Percentiles rank a stretch among this genome's conserved stretches.
Evolutionary conservation across 805 yeast genomes (phyloP).

Genomic region (Nakazawaea anatomiae): DNA sequence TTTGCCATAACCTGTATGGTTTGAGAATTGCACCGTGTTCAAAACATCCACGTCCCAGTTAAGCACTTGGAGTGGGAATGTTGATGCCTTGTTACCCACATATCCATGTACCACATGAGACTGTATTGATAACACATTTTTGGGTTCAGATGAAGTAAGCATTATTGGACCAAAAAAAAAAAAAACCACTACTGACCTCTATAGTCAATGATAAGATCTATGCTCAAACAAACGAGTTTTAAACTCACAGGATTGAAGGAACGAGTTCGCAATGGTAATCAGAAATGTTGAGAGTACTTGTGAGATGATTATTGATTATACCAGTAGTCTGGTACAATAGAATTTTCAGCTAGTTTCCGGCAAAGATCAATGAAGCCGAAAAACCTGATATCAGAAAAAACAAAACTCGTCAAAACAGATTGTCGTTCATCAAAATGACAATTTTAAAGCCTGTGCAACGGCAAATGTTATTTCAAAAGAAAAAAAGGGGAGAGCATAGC

Average conservation of each 20-base stretch:
- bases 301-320: no score
- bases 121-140: constrained; percentile 45
- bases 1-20: constrained; percentile 67
- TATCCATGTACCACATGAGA: constrained; percentile 73
- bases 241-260: no score
- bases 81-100: constrained; percentile 63
- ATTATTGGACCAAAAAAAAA: background rate
- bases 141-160: background rate
- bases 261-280: no score
- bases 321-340: no score
- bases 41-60: constrained; percentile 68
- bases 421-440: background rate
- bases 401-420: constrained; percentile 3
- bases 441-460: no score
- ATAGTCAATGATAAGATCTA: no score
- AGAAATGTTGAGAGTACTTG: no score
- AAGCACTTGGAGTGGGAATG: constrained; percentile 57
- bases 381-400: background rate
- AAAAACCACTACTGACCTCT: background rate
- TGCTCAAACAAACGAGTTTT: no score
- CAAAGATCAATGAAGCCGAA: background rate
- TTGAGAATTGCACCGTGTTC: constrained; percentile 61
- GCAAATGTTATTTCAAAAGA: no score
- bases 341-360: background rate
- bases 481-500: no score